A percentile compares a stretch with the other conserved stretches of the same genome.
These are phyloP conservation scores for Akebia trifoliata DNA, from an alignment of 164 flowering plant genomes.

Conservation along the genomic window DNA sequence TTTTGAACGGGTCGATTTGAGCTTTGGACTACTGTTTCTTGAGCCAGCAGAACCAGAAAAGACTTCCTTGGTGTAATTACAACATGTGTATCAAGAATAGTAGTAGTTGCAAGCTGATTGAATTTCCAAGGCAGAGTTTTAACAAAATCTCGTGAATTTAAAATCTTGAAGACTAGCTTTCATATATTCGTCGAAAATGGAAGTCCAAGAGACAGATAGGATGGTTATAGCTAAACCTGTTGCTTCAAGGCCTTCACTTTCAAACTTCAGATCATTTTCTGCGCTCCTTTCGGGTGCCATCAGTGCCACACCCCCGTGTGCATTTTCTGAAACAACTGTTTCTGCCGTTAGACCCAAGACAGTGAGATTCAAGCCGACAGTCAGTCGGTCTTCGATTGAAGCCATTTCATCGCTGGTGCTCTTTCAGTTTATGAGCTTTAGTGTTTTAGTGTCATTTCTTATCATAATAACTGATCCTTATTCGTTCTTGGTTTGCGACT, in stretches of 20 bases:
- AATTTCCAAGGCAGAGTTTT: neutral
- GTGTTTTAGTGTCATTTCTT: constrained; percentile 8
- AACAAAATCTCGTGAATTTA: constrained; percentile 1
- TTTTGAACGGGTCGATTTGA: neutral
- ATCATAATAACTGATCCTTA: neutral
- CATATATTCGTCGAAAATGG: constrained; percentile 40
- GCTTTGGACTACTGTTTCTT: neutral
- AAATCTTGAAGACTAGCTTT: constrained; percentile 11
- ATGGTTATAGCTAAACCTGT: constrained; percentile 72
- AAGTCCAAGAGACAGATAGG: constrained; percentile 58
- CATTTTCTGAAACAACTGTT: constrained; percentile 40
- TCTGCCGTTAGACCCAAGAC: constrained; percentile 85
- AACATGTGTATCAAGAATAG: neutral
- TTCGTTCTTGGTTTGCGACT: neutral
- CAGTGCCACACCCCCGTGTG: constrained; percentile 43
- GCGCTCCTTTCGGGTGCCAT: constrained; percentile 70
- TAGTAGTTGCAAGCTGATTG: constrained; percentile 1
- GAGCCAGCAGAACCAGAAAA: constrained; percentile 2
- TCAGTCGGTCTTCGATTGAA: constrained; percentile 25
- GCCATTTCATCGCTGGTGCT: constrained; percentile 38
- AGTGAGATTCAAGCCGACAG: constrained; percentile 55
- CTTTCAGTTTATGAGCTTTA: constrained; percentile 6
- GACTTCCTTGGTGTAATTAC: neutral
- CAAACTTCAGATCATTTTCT: constrained; percentile 60
- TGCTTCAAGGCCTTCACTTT: constrained; percentile 76